Base-by-base conservation (phyloP, 257 asterid genomes). In the Solanum pinnatisectum region DNA sequence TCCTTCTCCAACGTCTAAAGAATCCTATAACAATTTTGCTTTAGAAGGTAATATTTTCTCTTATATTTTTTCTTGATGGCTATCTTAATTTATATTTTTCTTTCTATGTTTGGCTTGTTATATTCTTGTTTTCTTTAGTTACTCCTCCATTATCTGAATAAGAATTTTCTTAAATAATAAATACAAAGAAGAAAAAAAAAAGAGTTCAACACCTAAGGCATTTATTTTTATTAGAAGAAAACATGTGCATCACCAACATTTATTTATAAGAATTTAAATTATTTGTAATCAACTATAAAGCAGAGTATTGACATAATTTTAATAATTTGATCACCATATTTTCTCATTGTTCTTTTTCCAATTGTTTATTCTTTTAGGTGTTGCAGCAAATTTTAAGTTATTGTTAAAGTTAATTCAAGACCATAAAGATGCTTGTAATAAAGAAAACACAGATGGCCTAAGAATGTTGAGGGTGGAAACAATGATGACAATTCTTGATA, bases 381-480 rank as follows among this genome's bases (percentile, higher is more conserved):
- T 94, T 59, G 95, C 98, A 77, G 94, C 98, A 40, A 91, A 91
- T 56, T 88, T 95, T 36, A 94, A 94, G 90, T 84, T 96, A 56
- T 83, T 96, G 8, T 73, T 96, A 86, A 95, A 96, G 87, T 91
- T 96, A 44, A 93, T 95, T 87, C 92, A 96, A 85, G 98, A 95
- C 35, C 98, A 96, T 90, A 93, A 95, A 90, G 93, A 92, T 39
- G 96, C 96, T 12, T 93, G 94, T 74, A 87, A 90, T 36, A 94
- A 91, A 86, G 93, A 91, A 71, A 90, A 88, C 33, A 92, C 90
- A 12, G 98, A 94, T 90, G 91, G 94, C 70, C 83, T 98, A 14
- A 93, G 96, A 87, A 95, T 93, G 96, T 92, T 96, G 83, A 93
- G 98, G 93, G 98, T 96, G 88, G 98, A 97, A 25, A 94, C 96